Percentiles rank a stretch among this genome's conserved stretches.
Evolutionary conservation across 345 rosid genomes (phyloP).

Genomic region (Sisymbrium altissimum): DNA sequence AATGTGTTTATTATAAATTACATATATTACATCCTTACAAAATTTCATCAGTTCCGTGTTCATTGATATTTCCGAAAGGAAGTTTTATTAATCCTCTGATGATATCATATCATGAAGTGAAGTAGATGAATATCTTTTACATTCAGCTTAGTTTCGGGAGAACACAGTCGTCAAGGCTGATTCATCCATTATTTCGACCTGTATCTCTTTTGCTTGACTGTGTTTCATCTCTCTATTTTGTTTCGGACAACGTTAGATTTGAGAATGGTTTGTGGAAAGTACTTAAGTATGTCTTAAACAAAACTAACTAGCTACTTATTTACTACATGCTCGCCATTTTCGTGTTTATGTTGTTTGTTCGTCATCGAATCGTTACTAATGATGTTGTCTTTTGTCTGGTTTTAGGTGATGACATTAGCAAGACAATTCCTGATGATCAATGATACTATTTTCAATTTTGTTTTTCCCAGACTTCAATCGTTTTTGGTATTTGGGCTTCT

Average conservation of each 20-base stretch:
- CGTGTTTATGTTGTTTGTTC: background rate
- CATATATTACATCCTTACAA: background rate
- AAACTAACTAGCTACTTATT: background rate
- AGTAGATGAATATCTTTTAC: background rate
- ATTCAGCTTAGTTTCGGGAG: background rate
- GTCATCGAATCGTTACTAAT: background rate
- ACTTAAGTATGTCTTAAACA: slow-evolving; percentile 55
- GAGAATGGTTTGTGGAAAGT: slow-evolving; percentile 78
- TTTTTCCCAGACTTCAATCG: background rate
- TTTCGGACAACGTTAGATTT: slow-evolving; percentile 65
- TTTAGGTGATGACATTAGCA: slow-evolving; percentile 75
- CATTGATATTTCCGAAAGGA: background rate
- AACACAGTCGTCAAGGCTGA: background rate
- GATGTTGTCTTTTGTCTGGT: background rate
- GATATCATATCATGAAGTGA: background rate
- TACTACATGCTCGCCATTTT: background rate
- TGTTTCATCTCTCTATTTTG: background rate
- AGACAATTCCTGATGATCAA: slow-evolving; percentile 59
- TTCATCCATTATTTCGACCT: background rate
- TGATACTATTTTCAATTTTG: slow-evolving; percentile 25
- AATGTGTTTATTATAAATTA: background rate
- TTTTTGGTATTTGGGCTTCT: slow-evolving; percentile 10
- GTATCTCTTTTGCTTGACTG: slow-evolving; percentile 1
- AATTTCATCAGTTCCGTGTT: background rate
- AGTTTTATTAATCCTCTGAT: background rate